Evolutionary conservation across 768 basidiomycete genomes (phyloP).

Genomic region (Boletus patriciae): DNA sequence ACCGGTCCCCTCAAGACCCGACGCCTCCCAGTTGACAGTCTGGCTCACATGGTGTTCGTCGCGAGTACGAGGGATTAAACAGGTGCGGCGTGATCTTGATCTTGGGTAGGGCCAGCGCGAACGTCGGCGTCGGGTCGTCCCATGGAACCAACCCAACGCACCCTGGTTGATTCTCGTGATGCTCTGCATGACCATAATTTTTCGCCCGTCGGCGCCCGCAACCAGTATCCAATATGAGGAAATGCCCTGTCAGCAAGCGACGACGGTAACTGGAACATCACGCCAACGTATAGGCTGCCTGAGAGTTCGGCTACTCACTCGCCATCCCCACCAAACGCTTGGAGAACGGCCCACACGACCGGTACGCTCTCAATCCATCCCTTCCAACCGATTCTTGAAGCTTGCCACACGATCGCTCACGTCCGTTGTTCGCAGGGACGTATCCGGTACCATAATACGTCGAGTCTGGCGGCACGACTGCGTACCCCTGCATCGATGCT

Average conservation of each 20-base stretch:
- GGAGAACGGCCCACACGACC: no score
- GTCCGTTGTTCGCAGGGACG: slow-evolving; percentile 44
- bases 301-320: slow-evolving; percentile 32
- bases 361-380: slow-evolving; percentile 30
- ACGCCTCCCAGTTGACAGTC: slow-evolving; percentile 33
- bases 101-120: slow-evolving; percentile 45
- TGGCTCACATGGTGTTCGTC: slow-evolving; percentile 46
- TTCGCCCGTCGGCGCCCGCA: slow-evolving; percentile 60
- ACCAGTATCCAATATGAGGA: slow-evolving; percentile 47
- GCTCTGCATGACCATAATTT: slow-evolving; percentile 68
- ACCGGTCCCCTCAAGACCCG: slow-evolving; percentile 21
- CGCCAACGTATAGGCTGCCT: neutral
- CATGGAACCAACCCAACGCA: slow-evolving; percentile 52
- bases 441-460: slow-evolving; percentile 12
- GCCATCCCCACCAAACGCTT: slow-evolving; percentile 57
- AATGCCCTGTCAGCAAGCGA: neutral
- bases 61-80: slow-evolving; percentile 51
- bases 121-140: slow-evolving; percentile 50
- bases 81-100: slow-evolving; percentile 51
- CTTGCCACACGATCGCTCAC: slow-evolving; percentile 67
- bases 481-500: slow-evolving; percentile 42
- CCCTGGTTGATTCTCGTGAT: slow-evolving; percentile 72
- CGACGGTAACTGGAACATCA: no score
- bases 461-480: slow-evolving; percentile 28
- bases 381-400: slow-evolving; percentile 56